Conservation (phyloP, 2,329 filamentous ascomycete species). For the Fusarium temperatum region DNA sequence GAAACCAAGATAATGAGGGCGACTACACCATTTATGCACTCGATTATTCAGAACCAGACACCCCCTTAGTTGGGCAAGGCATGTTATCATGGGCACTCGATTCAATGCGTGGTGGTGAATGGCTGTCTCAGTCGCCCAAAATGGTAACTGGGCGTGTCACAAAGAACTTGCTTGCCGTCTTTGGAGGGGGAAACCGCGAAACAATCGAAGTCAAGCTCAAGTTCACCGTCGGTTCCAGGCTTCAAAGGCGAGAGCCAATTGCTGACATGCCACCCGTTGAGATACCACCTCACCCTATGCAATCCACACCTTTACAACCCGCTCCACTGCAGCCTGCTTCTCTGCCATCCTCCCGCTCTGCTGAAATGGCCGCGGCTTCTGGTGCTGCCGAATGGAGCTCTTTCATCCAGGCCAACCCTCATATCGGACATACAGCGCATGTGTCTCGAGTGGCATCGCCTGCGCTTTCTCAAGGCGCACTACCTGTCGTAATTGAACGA, state of each 20-base stretch:
- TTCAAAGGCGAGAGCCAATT: conserved; percentile 45
- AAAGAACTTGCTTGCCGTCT: conserved; percentile 84
- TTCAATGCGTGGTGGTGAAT: conserved; percentile 46
- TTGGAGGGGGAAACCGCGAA: conserved; percentile 83
- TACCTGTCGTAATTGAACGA: conserved; percentile 26
- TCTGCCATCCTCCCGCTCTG: conserved; percentile 27
- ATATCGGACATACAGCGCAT: conserved; percentile 53
- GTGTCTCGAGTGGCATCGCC: conserved; percentile 50
- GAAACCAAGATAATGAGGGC: conserved; percentile 73
- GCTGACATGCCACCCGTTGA: conserved; percentile 37
- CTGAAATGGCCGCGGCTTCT: conserved; percentile 54
- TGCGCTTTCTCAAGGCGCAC: conserved; percentile 48
- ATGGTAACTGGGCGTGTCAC: conserved; percentile 91
- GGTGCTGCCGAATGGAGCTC: conserved; percentile 82
- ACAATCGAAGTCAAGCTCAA: conserved; percentile 93
- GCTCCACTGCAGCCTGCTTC: neutral
- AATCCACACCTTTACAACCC: neutral
- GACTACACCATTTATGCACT: conserved; percentile 98
- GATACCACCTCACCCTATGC: neutral
- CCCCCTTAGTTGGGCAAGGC: conserved; percentile 92
- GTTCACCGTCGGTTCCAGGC: conserved; percentile 78
- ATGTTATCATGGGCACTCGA: conserved; percentile 87
- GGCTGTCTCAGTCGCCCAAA: conserved; percentile 67
- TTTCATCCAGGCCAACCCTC: conserved; percentile 76
- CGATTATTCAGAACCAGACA: conserved; percentile 95